Evolutionary conservation across 176 grass and related monocot genomes (phyloP).

Genomic region (Poa annua): DNA sequence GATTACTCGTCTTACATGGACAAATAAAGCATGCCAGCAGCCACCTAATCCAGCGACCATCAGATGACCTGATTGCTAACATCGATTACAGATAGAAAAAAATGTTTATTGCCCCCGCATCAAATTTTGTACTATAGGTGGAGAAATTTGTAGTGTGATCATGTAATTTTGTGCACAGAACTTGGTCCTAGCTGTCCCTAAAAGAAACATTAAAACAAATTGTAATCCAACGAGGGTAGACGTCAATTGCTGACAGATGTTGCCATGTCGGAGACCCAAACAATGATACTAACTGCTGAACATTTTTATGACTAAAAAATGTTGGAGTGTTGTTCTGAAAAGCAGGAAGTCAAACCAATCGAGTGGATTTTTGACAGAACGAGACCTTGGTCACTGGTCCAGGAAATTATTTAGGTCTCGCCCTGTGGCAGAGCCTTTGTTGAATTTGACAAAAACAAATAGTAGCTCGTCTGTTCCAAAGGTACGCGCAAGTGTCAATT

Average conservation of each 20-base stretch:
- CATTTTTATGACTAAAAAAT: neutral
- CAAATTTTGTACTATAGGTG: neutral
- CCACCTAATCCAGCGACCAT: constrained; percentile 23
- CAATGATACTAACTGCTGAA: neutral
- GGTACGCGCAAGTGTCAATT: neutral
- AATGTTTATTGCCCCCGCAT: neutral
- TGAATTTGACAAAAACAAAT: neutral
- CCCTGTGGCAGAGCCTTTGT: neutral
- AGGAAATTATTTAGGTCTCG: neutral
- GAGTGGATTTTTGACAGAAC: neutral
- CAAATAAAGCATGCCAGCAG: neutral
- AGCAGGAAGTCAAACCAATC: constrained; percentile 14
- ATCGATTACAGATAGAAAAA: neutral
- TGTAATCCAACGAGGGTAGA: neutral
- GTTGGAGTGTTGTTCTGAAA: neutral
- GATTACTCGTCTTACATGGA: constrained; percentile 19
- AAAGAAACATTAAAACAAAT: neutral
- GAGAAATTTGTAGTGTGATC: neutral
- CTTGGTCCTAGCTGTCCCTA: neutral
- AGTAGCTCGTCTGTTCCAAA: neutral
- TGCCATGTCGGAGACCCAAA: neutral
- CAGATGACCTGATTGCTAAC: constrained; percentile 4
- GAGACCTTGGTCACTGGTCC: constrained; percentile 25
- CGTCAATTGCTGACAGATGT: neutral
- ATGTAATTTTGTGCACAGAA: neutral